Conservation (phyloP, 768 basidiomycete genomes). For the Rhodotorula graminis region DNA sequence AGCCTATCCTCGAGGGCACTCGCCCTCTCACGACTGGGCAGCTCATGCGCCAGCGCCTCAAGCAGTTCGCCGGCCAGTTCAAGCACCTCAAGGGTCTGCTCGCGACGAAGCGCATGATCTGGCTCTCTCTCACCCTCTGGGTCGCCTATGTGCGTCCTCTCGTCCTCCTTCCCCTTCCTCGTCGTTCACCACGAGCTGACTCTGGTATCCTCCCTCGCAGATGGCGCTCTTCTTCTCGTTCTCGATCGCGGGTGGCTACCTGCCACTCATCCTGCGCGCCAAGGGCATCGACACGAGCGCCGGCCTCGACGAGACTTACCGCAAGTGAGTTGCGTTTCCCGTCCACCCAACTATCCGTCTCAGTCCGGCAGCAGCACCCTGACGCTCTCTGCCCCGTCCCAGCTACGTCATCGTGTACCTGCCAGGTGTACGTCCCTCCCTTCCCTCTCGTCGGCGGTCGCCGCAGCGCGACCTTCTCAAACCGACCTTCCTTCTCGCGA, state of each 20-base stretch:
- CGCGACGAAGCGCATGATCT: slow-evolving; percentile 44
- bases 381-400: neutral
- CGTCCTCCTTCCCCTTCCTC: neutral
- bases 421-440: neutral
- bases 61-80: slow-evolving; percentile 30
- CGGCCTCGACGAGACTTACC: slow-evolving; percentile 47
- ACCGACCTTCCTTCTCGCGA: no score
- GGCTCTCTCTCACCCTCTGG: slow-evolving; percentile 31
- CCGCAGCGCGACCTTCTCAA: no score
- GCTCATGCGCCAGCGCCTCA: slow-evolving; percentile 32
- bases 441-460: no score
- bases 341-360: no score
- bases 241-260: slow-evolving; percentile 46
- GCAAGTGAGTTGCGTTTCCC: neutral
- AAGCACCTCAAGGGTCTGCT: slow-evolving; percentile 48
- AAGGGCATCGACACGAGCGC: slow-evolving; percentile 43
- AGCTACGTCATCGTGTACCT: slow-evolving; percentile 23
- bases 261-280: slow-evolving; percentile 47
- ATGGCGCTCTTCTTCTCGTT: slow-evolving; percentile 43
- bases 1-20: slow-evolving; percentile 16
- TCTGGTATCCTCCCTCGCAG: neutral
- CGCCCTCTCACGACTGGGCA: slow-evolving; percentile 20
- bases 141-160: slow-evolving; percentile 43
- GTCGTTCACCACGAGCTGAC: neutral
- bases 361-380: slow-evolving; percentile 27